Percentiles rank a stretch among this genome's conserved stretches.
These are phyloP conservation scores for Lenwebbia sp. DNA, from an alignment of 345 rosid species.

Conservation along the genomic window DNA sequence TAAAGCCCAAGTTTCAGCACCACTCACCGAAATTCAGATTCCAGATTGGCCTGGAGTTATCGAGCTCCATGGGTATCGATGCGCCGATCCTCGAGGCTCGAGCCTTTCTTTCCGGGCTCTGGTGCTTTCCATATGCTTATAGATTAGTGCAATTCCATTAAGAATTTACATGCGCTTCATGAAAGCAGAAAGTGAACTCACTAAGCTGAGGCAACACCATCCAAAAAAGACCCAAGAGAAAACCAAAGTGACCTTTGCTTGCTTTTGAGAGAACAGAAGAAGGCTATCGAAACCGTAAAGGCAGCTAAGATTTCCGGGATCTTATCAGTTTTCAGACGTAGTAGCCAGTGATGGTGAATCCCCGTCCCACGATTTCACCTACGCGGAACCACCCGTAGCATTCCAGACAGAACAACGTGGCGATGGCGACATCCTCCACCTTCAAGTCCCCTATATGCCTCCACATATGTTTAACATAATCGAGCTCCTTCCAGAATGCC, in stretches of 20 bases:
- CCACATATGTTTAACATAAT: conserved; percentile 38
- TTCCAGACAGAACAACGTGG: conserved; percentile 60
- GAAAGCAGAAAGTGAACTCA: background rate
- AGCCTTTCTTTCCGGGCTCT: background rate
- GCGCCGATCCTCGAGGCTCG: background rate
- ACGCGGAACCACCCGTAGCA: conserved; percentile 68
- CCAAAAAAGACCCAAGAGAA: background rate
- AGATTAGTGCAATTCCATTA: background rate
- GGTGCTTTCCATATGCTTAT: background rate
- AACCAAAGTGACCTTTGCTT: background rate
- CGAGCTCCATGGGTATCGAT: too few species aligned
- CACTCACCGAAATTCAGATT: too few species aligned
- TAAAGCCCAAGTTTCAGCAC: background rate
- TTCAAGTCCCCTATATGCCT: conserved; percentile 48
- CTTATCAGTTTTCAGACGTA: conserved; percentile 10
- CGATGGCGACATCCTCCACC: conserved; percentile 56
- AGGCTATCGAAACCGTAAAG: background rate
- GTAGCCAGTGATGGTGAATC: conserved; percentile 69
- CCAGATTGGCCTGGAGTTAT: background rate
- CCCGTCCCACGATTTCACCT: conserved; percentile 65
- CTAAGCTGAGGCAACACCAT: background rate
- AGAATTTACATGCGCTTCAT: background rate
- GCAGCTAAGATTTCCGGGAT: background rate
- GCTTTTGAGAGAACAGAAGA: background rate
- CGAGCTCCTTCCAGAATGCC: conserved; percentile 57